A percentile compares a stretch with the other conserved stretches of the same genome.
Conservation (phyloP, 2,329 filamentous ascomycete genomes). For the Exophiala lecanii-corni region DNA sequence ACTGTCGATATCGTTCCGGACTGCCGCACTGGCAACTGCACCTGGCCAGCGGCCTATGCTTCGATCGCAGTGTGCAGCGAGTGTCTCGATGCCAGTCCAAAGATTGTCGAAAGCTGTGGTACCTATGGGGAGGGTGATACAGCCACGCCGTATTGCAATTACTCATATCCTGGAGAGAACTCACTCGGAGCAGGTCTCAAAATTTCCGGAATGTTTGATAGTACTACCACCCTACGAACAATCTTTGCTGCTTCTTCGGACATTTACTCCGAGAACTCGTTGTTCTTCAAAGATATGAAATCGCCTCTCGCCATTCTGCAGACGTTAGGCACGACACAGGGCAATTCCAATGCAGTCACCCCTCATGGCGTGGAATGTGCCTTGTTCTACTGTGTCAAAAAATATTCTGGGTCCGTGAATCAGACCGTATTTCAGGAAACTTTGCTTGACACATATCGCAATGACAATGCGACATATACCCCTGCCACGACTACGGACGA, state of each 20-base stretch:
- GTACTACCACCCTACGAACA: too few relatives aligned
- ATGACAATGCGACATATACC: not conserved
- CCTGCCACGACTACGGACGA: not conserved
- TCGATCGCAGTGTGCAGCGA: conserved; percentile 6
- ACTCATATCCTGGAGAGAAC: too few relatives aligned
- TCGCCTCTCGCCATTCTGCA: too few relatives aligned
- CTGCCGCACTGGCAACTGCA: conserved; percentile 10
- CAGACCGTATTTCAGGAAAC: not conserved
- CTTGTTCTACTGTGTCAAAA: conserved; percentile 59
- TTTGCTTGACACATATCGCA: not conserved
- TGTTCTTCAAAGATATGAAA: too few relatives aligned
- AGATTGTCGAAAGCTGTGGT: not conserved
- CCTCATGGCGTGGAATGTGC: too few relatives aligned
- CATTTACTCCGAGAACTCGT: not conserved
- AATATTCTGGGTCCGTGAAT: not conserved
- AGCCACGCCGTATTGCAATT: conserved; percentile 10
- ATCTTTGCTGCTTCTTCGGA: too few relatives aligned
- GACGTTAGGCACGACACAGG: too few relatives aligned
- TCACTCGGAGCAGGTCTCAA: too few relatives aligned
- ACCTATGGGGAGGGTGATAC: not conserved
- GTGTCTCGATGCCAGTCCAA: conserved; percentile 6
- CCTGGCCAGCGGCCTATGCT: conserved; percentile 8
- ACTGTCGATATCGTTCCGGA: conserved; percentile 5
- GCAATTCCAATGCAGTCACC: too few relatives aligned
- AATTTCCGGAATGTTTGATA: too few relatives aligned